A percentile compares a stretch with the other conserved stretches of the same genome.
phyloP scores from a whole-genome alignment of 2,329 filamentous ascomycete genomes.

The Sporothrix pallida region DNA sequence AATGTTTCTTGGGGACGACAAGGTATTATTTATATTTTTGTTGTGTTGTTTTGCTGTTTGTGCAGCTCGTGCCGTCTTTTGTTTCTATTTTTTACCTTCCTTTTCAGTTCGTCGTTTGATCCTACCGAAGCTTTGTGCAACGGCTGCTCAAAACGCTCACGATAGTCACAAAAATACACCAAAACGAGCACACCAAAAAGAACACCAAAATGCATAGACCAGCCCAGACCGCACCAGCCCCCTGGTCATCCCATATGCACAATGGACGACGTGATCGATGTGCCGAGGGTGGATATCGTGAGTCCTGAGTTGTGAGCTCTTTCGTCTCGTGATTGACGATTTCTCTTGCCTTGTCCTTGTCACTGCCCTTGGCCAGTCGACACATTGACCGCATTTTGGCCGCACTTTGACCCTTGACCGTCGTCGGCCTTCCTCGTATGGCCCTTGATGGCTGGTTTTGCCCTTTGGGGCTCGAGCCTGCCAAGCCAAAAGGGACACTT shows the following conservation, averaged over 20 bases:
- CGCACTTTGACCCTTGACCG: neutral
- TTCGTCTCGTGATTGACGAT: neutral
- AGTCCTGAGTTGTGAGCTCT: neutral
- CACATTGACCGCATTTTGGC: neutral
- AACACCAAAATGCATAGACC: neutral
- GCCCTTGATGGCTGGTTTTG: neutral
- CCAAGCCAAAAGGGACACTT: constrained; percentile 9
- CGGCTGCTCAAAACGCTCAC: neutral
- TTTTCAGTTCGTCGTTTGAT: constrained; percentile 10
- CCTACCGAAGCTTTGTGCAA: neutral
- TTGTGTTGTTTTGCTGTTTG: neutral
- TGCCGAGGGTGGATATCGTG: constrained; percentile 13
- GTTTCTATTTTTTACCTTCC: neutral
- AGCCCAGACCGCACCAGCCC: neutral
- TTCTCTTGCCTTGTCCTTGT: neutral
- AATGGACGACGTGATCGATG: constrained; percentile 9
- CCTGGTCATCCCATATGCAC: neutral
- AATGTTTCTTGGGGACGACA: no score
- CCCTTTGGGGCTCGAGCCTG: neutral
- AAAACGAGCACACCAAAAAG: neutral
- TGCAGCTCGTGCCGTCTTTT: neutral
- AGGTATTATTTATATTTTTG: neutral
- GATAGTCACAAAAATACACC: neutral
- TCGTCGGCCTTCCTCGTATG: neutral
- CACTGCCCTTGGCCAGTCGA: neutral